Percentiles rank a stretch among this genome's conserved stretches.
Conservation (phyloP, 1,284 basidiomycete genomes). For the Amylostereum areolatum region DNA sequence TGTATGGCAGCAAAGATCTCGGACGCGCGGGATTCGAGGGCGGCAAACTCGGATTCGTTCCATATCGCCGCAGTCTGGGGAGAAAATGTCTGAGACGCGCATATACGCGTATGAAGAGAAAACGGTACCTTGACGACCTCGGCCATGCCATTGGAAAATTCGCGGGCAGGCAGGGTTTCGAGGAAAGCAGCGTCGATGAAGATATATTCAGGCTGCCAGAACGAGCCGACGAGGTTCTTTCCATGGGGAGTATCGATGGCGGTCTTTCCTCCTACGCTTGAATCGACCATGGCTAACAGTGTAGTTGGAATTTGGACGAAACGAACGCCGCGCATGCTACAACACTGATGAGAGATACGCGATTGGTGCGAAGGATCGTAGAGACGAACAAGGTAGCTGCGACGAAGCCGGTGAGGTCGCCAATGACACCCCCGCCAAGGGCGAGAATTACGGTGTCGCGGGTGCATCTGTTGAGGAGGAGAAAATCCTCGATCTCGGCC, state of each 20-base stretch:
- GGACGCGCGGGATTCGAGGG: constrained; percentile 77
- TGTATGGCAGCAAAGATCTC: constrained; percentile 84
- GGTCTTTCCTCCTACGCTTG: constrained; percentile 95
- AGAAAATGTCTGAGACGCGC: constrained; percentile 4
- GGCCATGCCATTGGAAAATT: constrained; percentile 98
- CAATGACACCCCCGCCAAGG: constrained; percentile 95
- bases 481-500: constrained; percentile 91
- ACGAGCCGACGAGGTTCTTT: constrained; percentile 97
- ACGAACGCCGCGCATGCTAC: constrained; percentile 82
- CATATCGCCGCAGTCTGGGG: constrained; percentile 91
- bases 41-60: constrained; percentile 82
- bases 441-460: constrained; percentile 92
- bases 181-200: constrained; percentile 98
- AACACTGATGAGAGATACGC: background rate
- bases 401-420: constrained; percentile 93
- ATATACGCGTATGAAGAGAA: constrained; percentile 2
- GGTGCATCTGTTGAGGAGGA: constrained; percentile 85
- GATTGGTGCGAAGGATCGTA: background rate
- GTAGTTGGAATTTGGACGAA: constrained; percentile 98
- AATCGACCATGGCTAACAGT: constrained; percentile 97
- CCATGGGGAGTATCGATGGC: constrained; percentile 96
- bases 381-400: constrained; percentile 90
- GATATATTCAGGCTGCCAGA: constrained; percentile 97
- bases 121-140: constrained; percentile 86
- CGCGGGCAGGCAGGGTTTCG: constrained; percentile 86